These are phyloP conservation scores for Clitoria ternatea DNA, from an alignment of 306 rosid genomes.

Conservation along the genomic window DNA sequence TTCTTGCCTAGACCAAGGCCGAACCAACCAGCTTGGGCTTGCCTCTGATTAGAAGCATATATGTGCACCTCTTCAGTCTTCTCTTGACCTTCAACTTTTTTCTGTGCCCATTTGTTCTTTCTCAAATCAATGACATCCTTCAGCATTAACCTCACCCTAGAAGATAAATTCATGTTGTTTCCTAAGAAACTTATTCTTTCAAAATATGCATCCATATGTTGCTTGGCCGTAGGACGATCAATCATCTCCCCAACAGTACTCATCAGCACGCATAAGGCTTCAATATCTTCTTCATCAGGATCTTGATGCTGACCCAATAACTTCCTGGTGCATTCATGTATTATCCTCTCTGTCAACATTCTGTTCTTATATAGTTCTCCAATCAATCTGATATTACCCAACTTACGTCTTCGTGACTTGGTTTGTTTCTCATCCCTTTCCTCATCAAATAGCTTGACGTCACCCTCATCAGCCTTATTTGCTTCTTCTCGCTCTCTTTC, in stretches of 20 bases:
- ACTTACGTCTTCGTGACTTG: conserved; percentile 87
- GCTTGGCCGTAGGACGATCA: conserved; percentile 86
- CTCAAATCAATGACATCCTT: conserved; percentile 84
- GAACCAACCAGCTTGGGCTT: conserved; percentile 66
- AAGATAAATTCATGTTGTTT: conserved; percentile 69
- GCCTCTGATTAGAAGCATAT: conserved; percentile 94
- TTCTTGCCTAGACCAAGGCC: conserved; percentile 64
- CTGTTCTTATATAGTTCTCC: conserved; percentile 89
- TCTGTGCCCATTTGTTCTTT: conserved; percentile 88
- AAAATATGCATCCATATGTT: conserved; percentile 75
- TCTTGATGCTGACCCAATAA: conserved; percentile 70
- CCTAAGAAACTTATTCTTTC: conserved; percentile 56
- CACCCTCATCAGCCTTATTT: conserved; percentile 85
- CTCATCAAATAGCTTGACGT: conserved; percentile 55
- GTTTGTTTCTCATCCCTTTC: conserved; percentile 76
- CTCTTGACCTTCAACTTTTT: conserved; percentile 94
- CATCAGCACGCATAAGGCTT: conserved; percentile 91
- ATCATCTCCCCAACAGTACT: conserved; percentile 97
- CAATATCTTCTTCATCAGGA: conserved; percentile 94
- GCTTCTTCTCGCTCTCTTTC: conserved; percentile 95
- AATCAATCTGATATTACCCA: conserved; percentile 91
- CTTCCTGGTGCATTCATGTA: conserved; percentile 82
- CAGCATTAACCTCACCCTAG: conserved; percentile 93
- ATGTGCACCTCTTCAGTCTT: conserved; percentile 96
- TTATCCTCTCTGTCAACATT: conserved; percentile 94